Percentiles rank a stretch among this genome's conserved stretches.
These are phyloP conservation scores for Colletotrichum paranaense DNA, from an alignment of 2,329 filamentous ascomycete species.

Conservation along the genomic window DNA sequence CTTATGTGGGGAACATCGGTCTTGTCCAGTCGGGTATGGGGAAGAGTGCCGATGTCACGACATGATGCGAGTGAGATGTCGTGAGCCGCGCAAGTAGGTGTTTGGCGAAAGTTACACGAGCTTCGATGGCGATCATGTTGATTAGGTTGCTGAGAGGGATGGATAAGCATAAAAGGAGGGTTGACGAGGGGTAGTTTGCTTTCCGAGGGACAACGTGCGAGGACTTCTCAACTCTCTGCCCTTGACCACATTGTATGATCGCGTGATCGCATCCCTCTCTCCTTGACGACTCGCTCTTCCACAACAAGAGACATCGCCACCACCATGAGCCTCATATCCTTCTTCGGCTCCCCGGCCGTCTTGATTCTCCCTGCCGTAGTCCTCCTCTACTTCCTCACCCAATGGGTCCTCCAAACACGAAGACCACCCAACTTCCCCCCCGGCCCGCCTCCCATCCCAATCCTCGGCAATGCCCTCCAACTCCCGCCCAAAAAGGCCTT, in stretches of 20 bases:
- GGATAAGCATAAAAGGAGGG: background rate
- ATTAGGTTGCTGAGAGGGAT: background rate
- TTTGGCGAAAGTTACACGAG: background rate
- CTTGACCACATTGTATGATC: background rate
- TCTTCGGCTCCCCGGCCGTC: background rate
- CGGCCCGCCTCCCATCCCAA: constrained; percentile 37
- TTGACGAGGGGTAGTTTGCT: background rate
- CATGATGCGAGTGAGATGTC: background rate
- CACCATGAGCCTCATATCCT: background rate
- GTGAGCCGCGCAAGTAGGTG: background rate
- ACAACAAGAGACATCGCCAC: background rate
- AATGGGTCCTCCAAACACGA: constrained; percentile 7
- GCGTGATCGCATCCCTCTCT: background rate
- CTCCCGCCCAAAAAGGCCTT: constrained; percentile 41
- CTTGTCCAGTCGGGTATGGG: background rate
- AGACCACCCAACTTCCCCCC: constrained; percentile 37
- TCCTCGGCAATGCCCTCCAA: constrained; percentile 42
- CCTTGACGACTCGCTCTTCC: background rate
- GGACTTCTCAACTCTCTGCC: background rate
- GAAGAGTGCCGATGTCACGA: background rate
- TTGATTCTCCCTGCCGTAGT: background rate
- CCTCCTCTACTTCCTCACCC: background rate
- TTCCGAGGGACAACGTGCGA: background rate
- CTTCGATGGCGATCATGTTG: background rate
- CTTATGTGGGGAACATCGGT: background rate